Base-by-base conservation (phyloP, 805 yeast species). In the Priceomyces medius region DNA sequence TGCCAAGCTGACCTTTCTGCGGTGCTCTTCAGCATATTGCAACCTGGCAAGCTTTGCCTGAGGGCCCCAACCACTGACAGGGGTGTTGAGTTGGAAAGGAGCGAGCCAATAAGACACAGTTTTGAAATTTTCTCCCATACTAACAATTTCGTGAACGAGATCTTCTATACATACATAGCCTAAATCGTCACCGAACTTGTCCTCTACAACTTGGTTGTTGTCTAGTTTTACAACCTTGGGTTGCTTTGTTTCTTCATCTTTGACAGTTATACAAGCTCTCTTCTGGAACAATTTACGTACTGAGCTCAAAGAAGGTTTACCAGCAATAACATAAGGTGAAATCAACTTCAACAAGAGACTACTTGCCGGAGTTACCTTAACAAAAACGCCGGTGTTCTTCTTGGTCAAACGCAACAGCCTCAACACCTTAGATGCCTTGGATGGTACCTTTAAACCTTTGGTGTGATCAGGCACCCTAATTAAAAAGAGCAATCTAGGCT, bases 121-220 rank as follows among this genome's bases (percentile, higher is more conserved):
- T 52, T 80, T 79, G 69, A 86, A 86, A 46, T 74, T 66, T 19
- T 79, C 87, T 14, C 88, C 85, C 51, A 84, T 54, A 13, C 80
- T 60, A 16, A 69, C 71, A 40, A 86, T 72, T 64, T 85, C 91
- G 56, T 82, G 88, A 41, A 86, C 77, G 42, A 86, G 71, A 64
- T 86, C 95, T 67, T 86, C 93, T 14, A 84, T 76, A 77, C 95
- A 86, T 48, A 86, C 80, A 45, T 83, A 68, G 20, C 91, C 89
- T 41, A 71, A 66, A 31, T 60, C 63, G 37, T 62, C 65, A 7
- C 83, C 85, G 47, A 86, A 71, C 54, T 72, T 68, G 54, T 85
- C 89, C 65, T 86, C 95, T 39, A 86, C 82, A 31, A 81, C 63
- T 53, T 79, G 81, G 68, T 86, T 86, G 63, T 83, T 88, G 60